Evolutionary conservation across 2,329 filamentous ascomycete species (phyloP), one percentile per base, ranked within the genome.

Genomic region (Leptosphaerulina australis): DNA sequence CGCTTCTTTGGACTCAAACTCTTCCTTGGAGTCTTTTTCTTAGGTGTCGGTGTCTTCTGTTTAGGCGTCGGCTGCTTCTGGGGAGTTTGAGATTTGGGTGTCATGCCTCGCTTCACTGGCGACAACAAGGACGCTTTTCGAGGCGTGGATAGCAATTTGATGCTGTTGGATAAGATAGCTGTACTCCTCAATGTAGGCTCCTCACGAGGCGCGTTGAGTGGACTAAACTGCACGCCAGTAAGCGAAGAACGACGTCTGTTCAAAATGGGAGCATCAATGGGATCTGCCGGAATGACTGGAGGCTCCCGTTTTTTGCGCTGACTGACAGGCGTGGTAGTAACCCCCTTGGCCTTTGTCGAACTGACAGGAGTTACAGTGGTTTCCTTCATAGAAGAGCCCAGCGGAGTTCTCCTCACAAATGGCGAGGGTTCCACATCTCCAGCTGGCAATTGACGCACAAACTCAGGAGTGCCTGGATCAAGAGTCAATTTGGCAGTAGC

Each of bases 121-220:
- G 77, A 79, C 8, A 70, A 54, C 14, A 71, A 55, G 4, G 69
- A 69, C 50, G 79, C 76, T 55, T 80, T 80, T 34, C 77, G 67
- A 4, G 78, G 78, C 0, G 78, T 80, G 0, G 75, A 77, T 40
- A 80, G 69, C 12, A 78, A 64, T 50, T 75, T 79, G 60, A 80
- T 77, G 28, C 70, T 77, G 50, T 77, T 75, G 6, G 70, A 66
- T 17, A 77, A 48, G 20, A 71, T 22, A n/a, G 64, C 55, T 5
- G 66, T 66, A 43, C 63, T 72, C 50, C 68, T 70, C 17, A 72
- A 48, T 3, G 57, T 50, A 10, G 65, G 59, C 20, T 71, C 69
- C 29, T 68, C 66, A 17, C 59, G 60, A 10, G 57, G 53, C 8
- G 56, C 55, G 14, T 60, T 62, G 35, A 73, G 53, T 29, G 70